Evolutionary conservation across 129 eudicot genomes (phyloP), one percentile per base, ranked within the genome.

Genomic region (Centella asiatica): DNA sequence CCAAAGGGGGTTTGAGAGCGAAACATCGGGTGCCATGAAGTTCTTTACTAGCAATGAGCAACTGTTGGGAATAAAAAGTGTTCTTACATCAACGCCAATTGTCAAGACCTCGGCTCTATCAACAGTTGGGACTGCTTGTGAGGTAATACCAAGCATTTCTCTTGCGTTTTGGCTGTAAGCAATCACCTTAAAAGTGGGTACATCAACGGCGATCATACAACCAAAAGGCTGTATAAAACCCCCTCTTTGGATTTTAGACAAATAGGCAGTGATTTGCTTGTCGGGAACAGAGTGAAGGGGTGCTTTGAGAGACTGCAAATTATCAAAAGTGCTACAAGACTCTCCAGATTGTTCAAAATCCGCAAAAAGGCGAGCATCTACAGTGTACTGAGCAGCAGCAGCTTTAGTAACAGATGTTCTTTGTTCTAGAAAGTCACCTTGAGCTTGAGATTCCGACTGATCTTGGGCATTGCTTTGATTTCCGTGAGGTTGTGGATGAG

Each of bases 191-290:
- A 79, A 87, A 52, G 48, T 72, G 29, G 78, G 57, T 36, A 74
- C 88, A 31, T 85, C 84, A 13, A 85, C 78, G 8, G 95, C 90
- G 58, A 93, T 72, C 83, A 83, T 85, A 59, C 99, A 93, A 18
- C 99, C 99, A 67, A 84, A 87, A 47, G 99, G 96, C 37, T 93
- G 99, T 31, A 87, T 82, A 64, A 49, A 81, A 2, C 99, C 99
- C 3, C 99, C 99, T 28, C 96, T 72, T 66, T 93, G 99, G 52
- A 93, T 85, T 65, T 63, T 82, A 23, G 92, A 78, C 39, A 93
- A 65, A 36, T 93, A 93, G 42, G 92, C 95, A 23, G 85, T 76
- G 65, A 93, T 82, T 63, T 93, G 88, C 62, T 78, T 82, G 57
- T 82, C 96, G 12, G 96, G 86, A 8, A 93, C 69, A 6, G 86